Evolutionary conservation across 345 rosid genomes (phyloP), one percentile per base, ranked within the genome.

Genomic region (Euclidium syriacum): DNA sequence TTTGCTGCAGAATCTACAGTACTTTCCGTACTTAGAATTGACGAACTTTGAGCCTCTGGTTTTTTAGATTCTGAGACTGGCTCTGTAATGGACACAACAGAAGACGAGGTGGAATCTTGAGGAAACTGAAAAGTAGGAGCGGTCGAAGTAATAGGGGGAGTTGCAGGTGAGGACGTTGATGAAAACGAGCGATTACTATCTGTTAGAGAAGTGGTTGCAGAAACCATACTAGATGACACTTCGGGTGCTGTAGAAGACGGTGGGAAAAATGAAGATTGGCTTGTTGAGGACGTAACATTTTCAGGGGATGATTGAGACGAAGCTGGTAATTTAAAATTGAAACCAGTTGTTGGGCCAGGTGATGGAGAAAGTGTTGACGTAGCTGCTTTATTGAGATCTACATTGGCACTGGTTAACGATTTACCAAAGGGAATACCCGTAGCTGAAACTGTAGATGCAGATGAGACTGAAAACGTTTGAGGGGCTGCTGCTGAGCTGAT

Each of bases 291-390:
- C 57, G 82, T 57, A 64, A 34, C 49, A 24, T 30, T 25, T 44
- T 56, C 53, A 40, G 79, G 64, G 75, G 80, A 70, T 44, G 81
- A 75, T 23, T 80, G 55, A 70, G 79, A 68, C 27, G 78, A 59
- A 55, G 53, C 70, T 17, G 82, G 58, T 53, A 52, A 52, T 8
- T 76, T 70, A 59, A 70, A 58, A 38, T 77, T 36, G 42, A 62
- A 34, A 41, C 49, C 43, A 34, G 62, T 23, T 26, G 77, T 14
- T 25, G 71, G 43, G 34, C 43, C 52, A 56, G 85, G 70, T 41
- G 70, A 65, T 25, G 36, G 40, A 23, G 79, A 70, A 25, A 49
- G 35, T 52, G 44, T 22, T 42, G 74, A 58, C 35, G 54, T 10
- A 60, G 48, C 75, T 53, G 36, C 52, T 60, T 58, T 77, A 73